Percentiles rank a stretch among this genome's conserved stretches.
phyloP scores from a whole-genome alignment of 306 rosid species.

The Prinsepia uniflora region DNA sequence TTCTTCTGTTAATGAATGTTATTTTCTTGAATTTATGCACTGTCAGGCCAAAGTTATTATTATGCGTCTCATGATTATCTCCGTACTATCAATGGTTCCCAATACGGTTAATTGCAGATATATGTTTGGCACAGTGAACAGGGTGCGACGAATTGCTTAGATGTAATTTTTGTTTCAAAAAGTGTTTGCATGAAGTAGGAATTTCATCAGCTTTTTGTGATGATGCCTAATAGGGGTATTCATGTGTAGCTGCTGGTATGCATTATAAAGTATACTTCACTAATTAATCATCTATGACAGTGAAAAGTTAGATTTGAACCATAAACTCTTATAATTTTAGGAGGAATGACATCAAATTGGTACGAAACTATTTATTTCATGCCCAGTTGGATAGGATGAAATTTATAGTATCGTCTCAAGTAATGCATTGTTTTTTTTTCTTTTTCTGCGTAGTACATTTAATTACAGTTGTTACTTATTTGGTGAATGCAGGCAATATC shows the following conservation, averaged over 20 bases:
- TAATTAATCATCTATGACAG: not conserved
- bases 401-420: conserved; percentile 1
- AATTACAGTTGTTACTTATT: conserved; percentile 29
- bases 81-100: not conserved
- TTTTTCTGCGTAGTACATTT: conserved; percentile 16
- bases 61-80: not conserved
- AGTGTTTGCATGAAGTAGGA: not conserved
- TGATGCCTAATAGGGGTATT: not conserved
- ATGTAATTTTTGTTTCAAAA: not conserved
- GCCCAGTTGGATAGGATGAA: not conserved
- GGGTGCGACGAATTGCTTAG: not conserved
- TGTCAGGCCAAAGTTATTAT: not conserved
- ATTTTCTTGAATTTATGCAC: not conserved
- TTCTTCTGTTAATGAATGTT: not conserved
- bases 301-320: not conserved
- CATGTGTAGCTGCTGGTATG: not conserved
- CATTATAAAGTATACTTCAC: not conserved
- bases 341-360: not conserved
- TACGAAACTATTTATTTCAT: not conserved
- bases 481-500: conserved; percentile 75
- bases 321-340: not conserved
- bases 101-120: not conserved
- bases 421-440: conserved; percentile 14
- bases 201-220: not conserved
- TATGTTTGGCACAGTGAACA: not conserved